A percentile compares a stretch with the other conserved stretches of the same genome.
These are phyloP conservation scores for Furcasterigmium furcatum DNA, from an alignment of 2,329 filamentous ascomycete genomes.

Conservation along the genomic window DNA sequence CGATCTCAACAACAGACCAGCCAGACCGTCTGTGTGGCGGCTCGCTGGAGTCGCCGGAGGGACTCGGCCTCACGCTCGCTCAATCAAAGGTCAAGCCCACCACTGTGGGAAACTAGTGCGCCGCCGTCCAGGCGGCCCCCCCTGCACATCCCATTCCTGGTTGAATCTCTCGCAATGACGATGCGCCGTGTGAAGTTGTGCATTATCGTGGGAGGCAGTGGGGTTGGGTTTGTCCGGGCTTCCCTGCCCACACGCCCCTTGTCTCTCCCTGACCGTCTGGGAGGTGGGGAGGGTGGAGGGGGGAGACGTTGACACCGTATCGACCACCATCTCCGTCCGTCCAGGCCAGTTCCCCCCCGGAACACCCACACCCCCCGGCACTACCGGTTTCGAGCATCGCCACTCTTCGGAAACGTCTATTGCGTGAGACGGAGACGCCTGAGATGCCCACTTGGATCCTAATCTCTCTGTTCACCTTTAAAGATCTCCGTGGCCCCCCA, in stretches of 20 bases:
- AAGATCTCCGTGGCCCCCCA: background rate
- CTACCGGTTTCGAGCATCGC: constrained; percentile 3
- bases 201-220: background rate
- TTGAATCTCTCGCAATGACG: too few relatives aligned
- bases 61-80: too few relatives aligned
- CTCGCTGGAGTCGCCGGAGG: too few relatives aligned
- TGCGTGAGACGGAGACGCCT: constrained; percentile 2
- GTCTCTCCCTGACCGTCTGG: too few relatives aligned
- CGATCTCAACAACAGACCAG: background rate
- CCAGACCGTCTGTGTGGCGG: background rate
- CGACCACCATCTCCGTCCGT: too few relatives aligned
- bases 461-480: background rate
- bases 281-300: too few relatives aligned
- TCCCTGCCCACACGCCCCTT: too few relatives aligned
- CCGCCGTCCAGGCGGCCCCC: too few relatives aligned
- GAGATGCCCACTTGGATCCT: background rate
- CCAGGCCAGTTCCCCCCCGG: too few relatives aligned
- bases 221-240: background rate
- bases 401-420: constrained; percentile 4
- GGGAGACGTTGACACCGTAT: background rate
- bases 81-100: too few relatives aligned
- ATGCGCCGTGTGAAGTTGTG: background rate
- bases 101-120: too few relatives aligned
- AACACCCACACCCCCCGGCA: background rate
- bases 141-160: too few relatives aligned